Evolutionary conservation across 1,284 basidiomycete species (phyloP).

Genomic region (Cerioporus squamosus): DNA sequence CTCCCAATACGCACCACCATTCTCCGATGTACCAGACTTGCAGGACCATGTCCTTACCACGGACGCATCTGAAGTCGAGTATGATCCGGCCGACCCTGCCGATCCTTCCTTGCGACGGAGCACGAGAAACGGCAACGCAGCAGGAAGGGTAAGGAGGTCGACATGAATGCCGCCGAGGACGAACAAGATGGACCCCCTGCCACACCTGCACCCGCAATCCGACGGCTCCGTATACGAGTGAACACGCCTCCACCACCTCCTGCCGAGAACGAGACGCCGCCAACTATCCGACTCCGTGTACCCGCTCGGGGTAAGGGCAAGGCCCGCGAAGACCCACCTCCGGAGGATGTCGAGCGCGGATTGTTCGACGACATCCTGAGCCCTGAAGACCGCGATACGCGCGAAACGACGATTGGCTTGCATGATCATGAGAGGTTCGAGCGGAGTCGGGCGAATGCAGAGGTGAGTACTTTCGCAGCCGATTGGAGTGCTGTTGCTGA

Average conservation of each 20-base stretch:
- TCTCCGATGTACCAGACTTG: conserved; percentile 12
- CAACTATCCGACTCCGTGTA: conserved; percentile 56
- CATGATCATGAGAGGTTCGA: conserved; percentile 82
- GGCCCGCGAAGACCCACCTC: conserved; percentile 58
- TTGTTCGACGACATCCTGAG: conserved; percentile 85
- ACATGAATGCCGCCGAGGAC: conserved; percentile 9
- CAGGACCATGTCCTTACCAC: conserved; percentile 19
- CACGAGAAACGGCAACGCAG: conserved; percentile 23
- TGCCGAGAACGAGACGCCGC: conserved; percentile 29
- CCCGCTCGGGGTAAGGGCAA: conserved; percentile 62
- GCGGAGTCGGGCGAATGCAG: conserved; percentile 69
- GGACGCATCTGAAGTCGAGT: conserved; percentile 32
- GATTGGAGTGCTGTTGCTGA: neutral
- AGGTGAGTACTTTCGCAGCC: conserved; percentile 50
- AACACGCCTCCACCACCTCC: conserved; percentile 40
- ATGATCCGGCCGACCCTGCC: conserved; percentile 32
- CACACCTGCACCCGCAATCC: conserved; percentile 36
- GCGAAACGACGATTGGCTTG: conserved; percentile 68
- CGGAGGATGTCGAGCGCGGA: conserved; percentile 46
- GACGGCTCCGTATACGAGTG: conserved; percentile 45
- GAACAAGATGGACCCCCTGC: conserved; percentile 31
- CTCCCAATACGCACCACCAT: conserved; percentile 38
- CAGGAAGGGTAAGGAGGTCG: conserved; percentile 32
- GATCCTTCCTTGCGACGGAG: conserved; percentile 27
- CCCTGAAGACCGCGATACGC: conserved; percentile 75